phyloP scores from a whole-genome alignment of 306 rosid genomes.

The Acacia crassicarpa region DNA sequence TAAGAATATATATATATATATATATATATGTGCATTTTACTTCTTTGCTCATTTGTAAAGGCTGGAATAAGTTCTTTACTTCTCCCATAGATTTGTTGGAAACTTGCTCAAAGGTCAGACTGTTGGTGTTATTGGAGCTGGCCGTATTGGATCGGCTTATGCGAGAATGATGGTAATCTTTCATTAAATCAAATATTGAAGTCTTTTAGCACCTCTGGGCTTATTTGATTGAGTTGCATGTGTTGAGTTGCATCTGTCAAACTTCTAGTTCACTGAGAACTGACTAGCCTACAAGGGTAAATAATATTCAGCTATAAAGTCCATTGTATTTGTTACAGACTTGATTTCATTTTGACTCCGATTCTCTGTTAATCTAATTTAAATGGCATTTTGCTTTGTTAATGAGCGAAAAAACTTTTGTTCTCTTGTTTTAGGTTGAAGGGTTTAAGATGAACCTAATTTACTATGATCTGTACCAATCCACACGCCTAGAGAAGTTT shows the following conservation, averaged over 20 bases:
- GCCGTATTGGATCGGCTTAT: conserved; percentile 97
- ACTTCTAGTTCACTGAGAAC: not conserved
- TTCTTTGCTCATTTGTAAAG: conserved; percentile 20
- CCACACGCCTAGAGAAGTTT: conserved; percentile 91
- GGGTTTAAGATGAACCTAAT: conserved; percentile 99
- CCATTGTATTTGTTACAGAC: not conserved
- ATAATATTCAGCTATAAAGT: not conserved
- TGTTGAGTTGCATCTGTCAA: conserved; percentile 1
- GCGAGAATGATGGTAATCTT: conserved; percentile 95
- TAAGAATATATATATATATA: conserved; percentile 30
- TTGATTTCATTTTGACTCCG: conserved; percentile 21
- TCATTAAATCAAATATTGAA: not conserved
- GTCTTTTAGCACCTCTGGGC: conserved; percentile 1
- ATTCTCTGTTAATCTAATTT: not conserved
- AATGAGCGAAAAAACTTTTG: conserved; percentile 1
- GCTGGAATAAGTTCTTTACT: conserved; percentile 23
- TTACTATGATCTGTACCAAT: conserved; percentile 91
- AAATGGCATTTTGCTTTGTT: not conserved
- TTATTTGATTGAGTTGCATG: conserved; percentile 25
- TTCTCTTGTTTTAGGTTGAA: conserved; percentile 67
- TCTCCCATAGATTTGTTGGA: conserved; percentile 74
- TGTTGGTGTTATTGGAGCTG: conserved; percentile 99
- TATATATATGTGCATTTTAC: not conserved
- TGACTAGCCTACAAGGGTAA: not conserved
- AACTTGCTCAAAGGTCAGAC: conserved; percentile 97